Base-by-base conservation (phyloP, 768 basidiomycete species). In the Lactarius evosmus region DNA sequence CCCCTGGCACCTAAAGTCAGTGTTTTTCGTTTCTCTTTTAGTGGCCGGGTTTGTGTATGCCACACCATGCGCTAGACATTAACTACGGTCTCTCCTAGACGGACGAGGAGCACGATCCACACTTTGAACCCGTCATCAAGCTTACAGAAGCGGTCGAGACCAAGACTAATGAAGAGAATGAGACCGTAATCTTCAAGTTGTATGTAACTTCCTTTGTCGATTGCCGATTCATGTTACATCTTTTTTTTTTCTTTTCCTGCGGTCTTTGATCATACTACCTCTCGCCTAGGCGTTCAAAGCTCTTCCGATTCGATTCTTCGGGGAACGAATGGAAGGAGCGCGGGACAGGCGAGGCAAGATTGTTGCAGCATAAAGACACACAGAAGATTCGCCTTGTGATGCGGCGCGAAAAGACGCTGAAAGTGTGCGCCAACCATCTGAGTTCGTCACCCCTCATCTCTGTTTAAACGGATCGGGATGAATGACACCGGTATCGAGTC, bases 331-430 rank as follows among this genome's bases (percentile, higher is more conserved):
- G 97, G 97, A 99, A 99, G 76, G 97, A 99, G 79, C 80, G 97
- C 36, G 96, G 96, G 44, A 98, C 95, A 17, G 96, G 96, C 52
- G 94, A 96, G 75, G 95, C 93, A 69, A 89, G 93, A 74, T 83
- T 99, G 61, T 86, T 99, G 67, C 79, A 85, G 70, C 92, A 97
- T 82, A 93, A 89, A 77, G 85, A 86, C 73, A 89, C 88, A 56
- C 87, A 89, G 81, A 98, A 95, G 78, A 83, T 96, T 72, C 85
- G 97, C 67, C 85, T 99, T 66, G 94, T 99, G 75, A 99, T 99
- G 97, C 83, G 96, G 79, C 91, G 97, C 77, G 97, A 99, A 83
- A 98, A 98, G 87, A 99, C 97, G 54, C 83, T 94, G 77, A 98
- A 99, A 78, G 95, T 98, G 78, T 98, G 97, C 77, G 97, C 97